Evolutionary conservation across 192 early-diverging fungal genomes (phyloP).

Genomic region (Linnemannia hyalina): DNA sequence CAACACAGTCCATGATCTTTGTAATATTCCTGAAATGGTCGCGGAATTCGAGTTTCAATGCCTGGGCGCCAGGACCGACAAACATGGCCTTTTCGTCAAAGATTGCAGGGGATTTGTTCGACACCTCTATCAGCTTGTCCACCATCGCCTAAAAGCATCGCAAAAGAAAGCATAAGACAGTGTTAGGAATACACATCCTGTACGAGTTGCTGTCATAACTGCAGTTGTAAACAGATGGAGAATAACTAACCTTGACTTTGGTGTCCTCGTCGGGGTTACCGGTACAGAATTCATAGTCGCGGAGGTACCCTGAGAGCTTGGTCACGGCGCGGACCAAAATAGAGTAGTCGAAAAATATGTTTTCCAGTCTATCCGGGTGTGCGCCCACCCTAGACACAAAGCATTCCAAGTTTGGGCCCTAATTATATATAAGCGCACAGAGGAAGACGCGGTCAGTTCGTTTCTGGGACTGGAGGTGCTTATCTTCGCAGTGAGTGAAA

Average conservation of each 20-base stretch:
- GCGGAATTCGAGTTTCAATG: conserved; percentile 88
- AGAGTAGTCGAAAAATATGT: conserved; percentile 94
- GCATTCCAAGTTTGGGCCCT: conserved; percentile 89
- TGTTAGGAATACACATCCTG: background rate
- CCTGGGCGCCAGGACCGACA: conserved; percentile 71
- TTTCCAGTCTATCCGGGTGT: conserved; percentile 91
- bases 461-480: too few species aligned
- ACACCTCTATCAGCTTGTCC: conserved; percentile 64
- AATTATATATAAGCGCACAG: background rate
- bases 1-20: conserved; percentile 97
- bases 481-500: too few species aligned
- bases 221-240: background rate
- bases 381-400: conserved; percentile 88
- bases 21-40: conserved; percentile 95
- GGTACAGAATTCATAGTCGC: conserved; percentile 79
- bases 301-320: conserved; percentile 83
- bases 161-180: background rate
- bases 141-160: conserved; percentile 64
- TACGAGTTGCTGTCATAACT: background rate
- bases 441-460: background rate
- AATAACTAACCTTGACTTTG: conserved; percentile 56
- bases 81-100: conserved; percentile 95
- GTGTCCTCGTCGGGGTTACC: conserved; percentile 70
- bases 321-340: conserved; percentile 86
- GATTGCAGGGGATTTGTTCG: conserved; percentile 71